phyloP scores from a whole-genome alignment of 1,139 yeast species.

The Taiozyma sp. region DNA sequence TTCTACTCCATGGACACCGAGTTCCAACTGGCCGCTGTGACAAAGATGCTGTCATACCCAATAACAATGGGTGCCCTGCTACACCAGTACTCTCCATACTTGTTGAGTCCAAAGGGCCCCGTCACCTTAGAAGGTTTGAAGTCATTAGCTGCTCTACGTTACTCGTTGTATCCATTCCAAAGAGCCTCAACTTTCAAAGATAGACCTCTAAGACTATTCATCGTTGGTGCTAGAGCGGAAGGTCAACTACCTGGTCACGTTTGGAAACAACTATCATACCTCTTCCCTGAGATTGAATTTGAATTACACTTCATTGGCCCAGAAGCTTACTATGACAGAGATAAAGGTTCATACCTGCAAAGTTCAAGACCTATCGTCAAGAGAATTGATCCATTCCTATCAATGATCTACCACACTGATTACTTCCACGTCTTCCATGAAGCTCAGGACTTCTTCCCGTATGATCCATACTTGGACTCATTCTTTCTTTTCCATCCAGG shows the following conservation, averaged over 20 bases:
- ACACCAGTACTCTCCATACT: slow-evolving; percentile 84
- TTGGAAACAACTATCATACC: slow-evolving; percentile 88
- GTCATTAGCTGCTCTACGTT: slow-evolving; percentile 85
- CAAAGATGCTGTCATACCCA: slow-evolving; percentile 92
- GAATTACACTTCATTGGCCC: slow-evolving; percentile 95
- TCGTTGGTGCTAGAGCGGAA: slow-evolving; percentile 91
- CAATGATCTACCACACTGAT: slow-evolving; percentile 80
- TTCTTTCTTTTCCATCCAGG: slow-evolving; percentile 97
- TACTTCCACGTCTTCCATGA: slow-evolving; percentile 89
- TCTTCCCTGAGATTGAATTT: slow-evolving; percentile 78
- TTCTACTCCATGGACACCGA: slow-evolving; percentile 96
- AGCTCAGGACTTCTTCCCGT: slow-evolving; percentile 95
- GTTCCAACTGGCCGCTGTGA: slow-evolving; percentile 91
- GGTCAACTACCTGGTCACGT: slow-evolving; percentile 91
- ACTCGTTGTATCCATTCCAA: slow-evolving; percentile 78
- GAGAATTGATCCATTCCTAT: slow-evolving; percentile 71
- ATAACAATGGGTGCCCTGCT: slow-evolving; percentile 80
- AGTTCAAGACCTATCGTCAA: slow-evolving; percentile 61
- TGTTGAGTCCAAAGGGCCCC: slow-evolving; percentile 79
- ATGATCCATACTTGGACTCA: slow-evolving; percentile 91
- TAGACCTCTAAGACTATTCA: slow-evolving; percentile 84
- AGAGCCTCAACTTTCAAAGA: slow-evolving; percentile 62
- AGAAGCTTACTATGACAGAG: slow-evolving; percentile 73
- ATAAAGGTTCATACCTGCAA: slow-evolving; percentile 48
- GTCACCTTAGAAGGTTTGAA: slow-evolving; percentile 88